Evolutionary conservation across 1,139 yeast genomes (phyloP), one percentile per base, ranked within the genome.

Genomic region (Candida sp.): DNA sequence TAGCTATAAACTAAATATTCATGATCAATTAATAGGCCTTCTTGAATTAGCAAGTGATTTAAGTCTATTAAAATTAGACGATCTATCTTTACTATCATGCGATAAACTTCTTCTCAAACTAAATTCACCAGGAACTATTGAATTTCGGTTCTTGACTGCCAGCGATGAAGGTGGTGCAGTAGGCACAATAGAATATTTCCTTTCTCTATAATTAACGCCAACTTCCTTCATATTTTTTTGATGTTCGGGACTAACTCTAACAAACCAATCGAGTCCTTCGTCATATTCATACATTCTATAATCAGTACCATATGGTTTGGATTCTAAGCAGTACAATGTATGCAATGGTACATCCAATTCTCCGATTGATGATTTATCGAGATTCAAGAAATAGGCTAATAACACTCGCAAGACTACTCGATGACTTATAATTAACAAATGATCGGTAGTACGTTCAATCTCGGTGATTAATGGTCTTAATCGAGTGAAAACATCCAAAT

Each of bases 271-370:
- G 27, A 77, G 65, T 5, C 68, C 69, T 53, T 89, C 97, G 55
- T 87, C 86, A 63, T 86, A 91, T 60, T 89, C 95, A 63, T 84
- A 91, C 65, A 90, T 74, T 19, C 88, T 78, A 86, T 96, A 91
- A 48, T 88, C 93, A 3, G 95, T 95, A 4, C 98, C 99, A 62
- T 89, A 91, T 0, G 98, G 97, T 58, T 87, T 88, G 45, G 93
- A 90, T 58, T 91, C 98, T 47, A 91, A 75, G 50, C 93, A 82
- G 58, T 90, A 91, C 25, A 91, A 82, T 4, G 96, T 87, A 59
- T 91, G 97, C 47, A 91, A 70, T 3, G 98, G 98, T 5, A 91
- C 95, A 63, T 91, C 98, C 50, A 91, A 73, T 55, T 88, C 96
- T 2, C 96, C 93, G 47, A 91, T 87, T 4, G 88, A 76, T 30